Evolutionary conservation across 2,329 filamentous ascomycete species (phyloP).

Genomic region (Fusarium xyrophilum): DNA sequence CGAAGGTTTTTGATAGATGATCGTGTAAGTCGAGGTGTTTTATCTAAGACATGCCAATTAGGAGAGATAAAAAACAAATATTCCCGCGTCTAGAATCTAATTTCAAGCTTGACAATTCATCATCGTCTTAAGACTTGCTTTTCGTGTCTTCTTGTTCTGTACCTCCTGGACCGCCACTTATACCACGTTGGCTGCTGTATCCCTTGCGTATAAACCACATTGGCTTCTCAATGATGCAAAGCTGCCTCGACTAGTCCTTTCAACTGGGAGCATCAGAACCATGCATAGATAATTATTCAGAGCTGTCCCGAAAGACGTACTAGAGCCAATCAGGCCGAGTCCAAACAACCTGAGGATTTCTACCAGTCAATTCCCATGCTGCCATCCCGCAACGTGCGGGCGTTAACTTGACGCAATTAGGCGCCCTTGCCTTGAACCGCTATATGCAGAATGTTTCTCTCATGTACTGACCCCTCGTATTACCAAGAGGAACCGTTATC

Average conservation of each 20-base stretch:
- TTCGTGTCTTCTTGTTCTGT: constrained; percentile 3
- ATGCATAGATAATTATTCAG: constrained; percentile 1
- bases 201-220: constrained; percentile 33
- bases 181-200: background rate
- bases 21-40: background rate
- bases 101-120: background rate
- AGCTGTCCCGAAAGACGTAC: constrained; percentile 21
- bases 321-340: constrained; percentile 11
- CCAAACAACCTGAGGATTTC: constrained; percentile 2
- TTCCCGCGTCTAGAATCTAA: background rate
- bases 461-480: constrained; percentile 12
- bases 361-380: constrained; percentile 14
- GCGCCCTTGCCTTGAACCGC: constrained; percentile 25
- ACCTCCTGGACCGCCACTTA: constrained; percentile 13
- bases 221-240: constrained; percentile 6
- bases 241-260: too few relatives aligned
- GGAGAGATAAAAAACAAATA: constrained; percentile 1
- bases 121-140: constrained; percentile 17
- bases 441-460: constrained; percentile 2
- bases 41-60: background rate
- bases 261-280: constrained; percentile 5
- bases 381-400: constrained; percentile 36
- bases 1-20: background rate
- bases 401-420: constrained; percentile 20
- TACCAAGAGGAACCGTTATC: constrained; percentile 25